Conservation (phyloP, 1,284 basidiomycete genomes). For the Microbotryum intermedium region DNA sequence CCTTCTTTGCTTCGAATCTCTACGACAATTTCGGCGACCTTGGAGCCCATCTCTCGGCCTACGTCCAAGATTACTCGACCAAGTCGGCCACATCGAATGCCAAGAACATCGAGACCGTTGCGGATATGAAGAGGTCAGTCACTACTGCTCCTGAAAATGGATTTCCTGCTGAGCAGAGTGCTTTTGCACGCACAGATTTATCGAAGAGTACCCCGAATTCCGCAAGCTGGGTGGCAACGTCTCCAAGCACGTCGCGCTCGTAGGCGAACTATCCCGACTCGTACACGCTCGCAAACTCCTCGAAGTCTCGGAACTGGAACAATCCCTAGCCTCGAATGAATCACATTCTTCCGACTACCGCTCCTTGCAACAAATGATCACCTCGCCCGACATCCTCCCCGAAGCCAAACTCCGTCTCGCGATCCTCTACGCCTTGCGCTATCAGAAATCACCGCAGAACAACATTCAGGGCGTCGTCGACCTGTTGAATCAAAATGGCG, state of each 20-base stretch:
- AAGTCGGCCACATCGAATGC: constrained; percentile 59
- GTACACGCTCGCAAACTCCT: constrained; percentile 79
- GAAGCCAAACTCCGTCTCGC: constrained; percentile 84
- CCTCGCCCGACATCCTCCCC: constrained; percentile 56
- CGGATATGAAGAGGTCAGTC: constrained; percentile 74
- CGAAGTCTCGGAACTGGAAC: constrained; percentile 89
- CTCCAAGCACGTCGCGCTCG: constrained; percentile 92
- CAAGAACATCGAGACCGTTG: constrained; percentile 83
- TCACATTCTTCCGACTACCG: not conserved
- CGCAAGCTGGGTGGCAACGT: constrained; percentile 94
- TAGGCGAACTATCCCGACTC: constrained; percentile 86
- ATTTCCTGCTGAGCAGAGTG: not conserved
- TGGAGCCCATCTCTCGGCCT: constrained; percentile 82
- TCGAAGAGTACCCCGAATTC: constrained; percentile 98
- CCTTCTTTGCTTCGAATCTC: constrained; percentile 87
- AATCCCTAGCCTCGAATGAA: constrained; percentile 86
- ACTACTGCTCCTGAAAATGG: too few species aligned
- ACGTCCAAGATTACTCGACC: constrained; percentile 89
- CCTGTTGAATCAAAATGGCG: constrained; percentile 68
- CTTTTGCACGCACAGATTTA: constrained; percentile 48
- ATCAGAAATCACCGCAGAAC: constrained; percentile 81
- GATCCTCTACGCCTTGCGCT: constrained; percentile 89
- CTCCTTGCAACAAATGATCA: constrained; percentile 61
- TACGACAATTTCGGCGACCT: constrained; percentile 95
- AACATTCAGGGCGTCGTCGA: constrained; percentile 79